These are phyloP conservation scores for Hirschioporus abietinus DNA, from an alignment of 768 basidiomycete species.

Conservation along the genomic window DNA sequence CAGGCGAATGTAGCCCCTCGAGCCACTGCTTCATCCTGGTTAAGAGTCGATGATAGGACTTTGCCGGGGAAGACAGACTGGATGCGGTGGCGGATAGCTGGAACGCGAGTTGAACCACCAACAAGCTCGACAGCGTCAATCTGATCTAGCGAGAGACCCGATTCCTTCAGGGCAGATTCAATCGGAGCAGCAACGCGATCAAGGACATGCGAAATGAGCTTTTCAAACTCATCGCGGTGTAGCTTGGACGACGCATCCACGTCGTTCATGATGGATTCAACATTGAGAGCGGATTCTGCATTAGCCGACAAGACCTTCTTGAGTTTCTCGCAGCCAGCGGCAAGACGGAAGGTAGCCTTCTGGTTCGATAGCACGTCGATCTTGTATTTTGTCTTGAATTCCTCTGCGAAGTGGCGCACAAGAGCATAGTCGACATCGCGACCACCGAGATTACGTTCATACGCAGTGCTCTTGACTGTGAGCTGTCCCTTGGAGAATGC, in stretches of 20 bases:
- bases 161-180: slow-evolving; percentile 71
- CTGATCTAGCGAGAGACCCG: slow-evolving; percentile 76
- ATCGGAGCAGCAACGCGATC: slow-evolving; percentile 73
- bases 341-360: slow-evolving; percentile 90
- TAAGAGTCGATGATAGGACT: slow-evolving; percentile 84
- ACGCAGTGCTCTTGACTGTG: slow-evolving; percentile 80
- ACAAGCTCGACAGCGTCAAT: slow-evolving; percentile 90
- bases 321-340: slow-evolving; percentile 84
- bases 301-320: slow-evolving; percentile 98
- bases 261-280: slow-evolving; percentile 96
- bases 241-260: slow-evolving; percentile 87
- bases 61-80: slow-evolving; percentile 79
- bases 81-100: slow-evolving; percentile 86
- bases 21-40: slow-evolving; percentile 96
- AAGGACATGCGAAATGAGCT: slow-evolving; percentile 69
- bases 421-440: slow-evolving; percentile 94
- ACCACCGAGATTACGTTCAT: slow-evolving; percentile 91
- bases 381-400: slow-evolving; percentile 97
- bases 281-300: slow-evolving; percentile 78
- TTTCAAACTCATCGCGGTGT: slow-evolving; percentile 76
- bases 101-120: slow-evolving; percentile 90
- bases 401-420: slow-evolving; percentile 78
- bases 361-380: slow-evolving; percentile 90
- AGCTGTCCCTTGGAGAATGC: slow-evolving; percentile 95
- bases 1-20: slow-evolving; percentile 97